Base-by-base conservation (phyloP, 202 grass and related monocot genomes). In the Hordeum pubiflorum region DNA sequence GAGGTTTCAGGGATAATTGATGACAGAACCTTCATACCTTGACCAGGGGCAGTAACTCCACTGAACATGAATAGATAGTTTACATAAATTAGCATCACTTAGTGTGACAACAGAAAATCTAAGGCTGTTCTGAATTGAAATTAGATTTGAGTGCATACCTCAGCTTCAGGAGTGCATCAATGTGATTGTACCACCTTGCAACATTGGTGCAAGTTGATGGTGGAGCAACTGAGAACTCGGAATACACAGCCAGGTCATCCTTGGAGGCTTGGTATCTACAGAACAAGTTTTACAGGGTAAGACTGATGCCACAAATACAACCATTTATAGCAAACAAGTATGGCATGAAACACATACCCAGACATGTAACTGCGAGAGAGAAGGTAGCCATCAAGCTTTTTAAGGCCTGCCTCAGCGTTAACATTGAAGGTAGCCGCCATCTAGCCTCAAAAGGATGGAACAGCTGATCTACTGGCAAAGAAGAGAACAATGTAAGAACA, bases 261-360 rank as follows among this genome's bases (percentile, higher is more conserved):
- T 95, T 95, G 22, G 95, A 98, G 27, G 95, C 95, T 90, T 98
- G 90, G 84, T 93, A 98, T 7, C 95, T 98, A 65, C 37, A 76
- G 20, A 1, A 10, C 24, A 38, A 66, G 67, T 20, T 79, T 77
- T 29, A 11, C 9, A 66, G 48, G 15, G 11, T 76, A 74, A 81
- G 56, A 14, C 21, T 4, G 67, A 41, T 58, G 33, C 15, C 32
- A 82, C 3, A 3, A 41, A 79, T 83, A 63, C 0, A n/a, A 6
- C 1, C 0, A 32, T n/a, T 63, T 6, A 63, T 44, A 48, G 7
- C 38, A 72, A 50, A 56, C 5, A 76, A 76, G 3, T n/a, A 43
- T 27, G 6, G 15, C 5, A 67, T 0, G 2, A 20, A 66, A 72
- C 29, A 74, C 41, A 61, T 83, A 98, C 95, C 92, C 92, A 64